Conservation (phyloP, 345 rosid species). For the Arabis alpina region DNA sequence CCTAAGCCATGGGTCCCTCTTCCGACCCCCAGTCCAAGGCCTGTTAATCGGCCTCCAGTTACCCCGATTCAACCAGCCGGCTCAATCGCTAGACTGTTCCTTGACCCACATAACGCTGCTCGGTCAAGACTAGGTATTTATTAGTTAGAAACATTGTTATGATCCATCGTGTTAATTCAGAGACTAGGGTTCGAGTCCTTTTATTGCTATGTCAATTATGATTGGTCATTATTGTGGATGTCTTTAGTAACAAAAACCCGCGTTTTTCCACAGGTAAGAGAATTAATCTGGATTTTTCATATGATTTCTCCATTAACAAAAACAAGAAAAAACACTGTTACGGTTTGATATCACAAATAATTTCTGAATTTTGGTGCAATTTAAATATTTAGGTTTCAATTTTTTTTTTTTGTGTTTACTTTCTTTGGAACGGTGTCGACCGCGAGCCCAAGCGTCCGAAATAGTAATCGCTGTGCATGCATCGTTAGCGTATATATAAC, state of each 20-base stretch:
- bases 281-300: neutral
- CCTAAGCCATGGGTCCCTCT: constrained; percentile 27
- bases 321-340: neutral
- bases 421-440: too few relatives aligned
- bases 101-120: constrained; percentile 73
- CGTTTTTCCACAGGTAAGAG: neutral
- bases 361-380: neutral
- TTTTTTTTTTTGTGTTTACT: neutral
- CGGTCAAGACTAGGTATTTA: constrained; percentile 47
- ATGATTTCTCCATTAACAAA: neutral
- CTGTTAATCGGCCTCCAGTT: constrained; percentile 25
- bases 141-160: neutral
- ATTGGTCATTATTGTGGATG: neutral
- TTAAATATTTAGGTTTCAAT: neutral
- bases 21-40: constrained; percentile 40
- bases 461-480: too few relatives aligned
- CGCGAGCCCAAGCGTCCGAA: too few relatives aligned
- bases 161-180: neutral
- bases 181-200: neutral
- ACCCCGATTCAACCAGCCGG: constrained; percentile 34
- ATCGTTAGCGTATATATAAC: too few relatives aligned
- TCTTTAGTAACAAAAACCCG: neutral
- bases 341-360: neutral
- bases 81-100: constrained; percentile 50
- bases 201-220: neutral